A percentile compares a stretch with the other conserved stretches of the same genome.
phyloP scores from a whole-genome alignment of 306 rosid species.

The Vigna mungo region DNA sequence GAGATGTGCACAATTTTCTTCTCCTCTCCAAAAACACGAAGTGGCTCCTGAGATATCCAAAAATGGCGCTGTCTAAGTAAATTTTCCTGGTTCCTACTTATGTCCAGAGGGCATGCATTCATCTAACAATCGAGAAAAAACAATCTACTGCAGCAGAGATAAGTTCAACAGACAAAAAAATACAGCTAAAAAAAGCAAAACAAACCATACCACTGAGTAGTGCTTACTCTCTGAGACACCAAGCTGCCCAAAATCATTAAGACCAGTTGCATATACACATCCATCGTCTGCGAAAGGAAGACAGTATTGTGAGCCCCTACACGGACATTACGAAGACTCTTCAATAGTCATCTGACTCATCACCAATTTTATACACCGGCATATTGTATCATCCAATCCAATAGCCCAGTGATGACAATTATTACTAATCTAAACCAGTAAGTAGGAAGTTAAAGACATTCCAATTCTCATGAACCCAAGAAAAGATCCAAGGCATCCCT shows the following conservation, averaged over 20 bases:
- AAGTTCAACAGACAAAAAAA: slow-evolving; percentile 20
- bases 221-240: slow-evolving; percentile 60
- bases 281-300: slow-evolving; percentile 70
- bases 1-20: slow-evolving; percentile 72
- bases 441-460: slow-evolving; percentile 2
- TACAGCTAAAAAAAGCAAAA: slow-evolving; percentile 18
- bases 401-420: slow-evolving; percentile 26
- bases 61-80: neutral
- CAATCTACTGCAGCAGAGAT: slow-evolving; percentile 2
- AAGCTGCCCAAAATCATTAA: slow-evolving; percentile 92
- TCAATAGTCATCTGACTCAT: slow-evolving; percentile 51
- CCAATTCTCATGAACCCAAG: neutral
- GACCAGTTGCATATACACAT: slow-evolving; percentile 85
- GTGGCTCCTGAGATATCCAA: slow-evolving; percentile 66
- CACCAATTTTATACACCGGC: slow-evolving; percentile 42
- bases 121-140: slow-evolving; percentile 9
- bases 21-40: slow-evolving; percentile 66
- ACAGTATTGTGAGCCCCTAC: slow-evolving; percentile 59
- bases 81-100: neutral
- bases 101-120: slow-evolving; percentile 10
- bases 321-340: slow-evolving; percentile 47
- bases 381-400: slow-evolving; percentile 32
- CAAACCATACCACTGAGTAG: slow-evolving; percentile 63
- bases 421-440: slow-evolving; percentile 31
- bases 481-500: neutral